Evolutionary conservation across 768 basidiomycete genomes (phyloP).

Genomic region (Auricularia auricula-judae): DNA sequence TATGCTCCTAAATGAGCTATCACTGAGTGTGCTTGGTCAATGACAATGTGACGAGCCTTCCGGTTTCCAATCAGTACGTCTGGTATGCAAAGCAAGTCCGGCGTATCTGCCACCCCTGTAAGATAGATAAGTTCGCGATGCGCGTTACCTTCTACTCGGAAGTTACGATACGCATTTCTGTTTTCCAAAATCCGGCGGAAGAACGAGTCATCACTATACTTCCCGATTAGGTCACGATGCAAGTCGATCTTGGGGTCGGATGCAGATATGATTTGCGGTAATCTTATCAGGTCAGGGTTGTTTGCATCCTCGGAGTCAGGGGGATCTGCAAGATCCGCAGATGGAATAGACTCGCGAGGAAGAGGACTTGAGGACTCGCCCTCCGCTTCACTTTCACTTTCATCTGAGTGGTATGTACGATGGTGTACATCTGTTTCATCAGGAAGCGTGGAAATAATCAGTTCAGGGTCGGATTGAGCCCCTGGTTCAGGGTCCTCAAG

Average conservation of each 20-base stretch:
- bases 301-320: too few species aligned
- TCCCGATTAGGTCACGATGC: background rate
- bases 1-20: conserved; percentile 26
- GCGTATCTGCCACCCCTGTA: background rate
- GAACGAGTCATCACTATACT: conserved; percentile 2
- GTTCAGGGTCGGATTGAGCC: too few species aligned
- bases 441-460: too few species aligned
- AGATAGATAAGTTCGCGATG: background rate
- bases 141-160: background rate
- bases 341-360: too few species aligned
- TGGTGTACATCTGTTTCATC: too few species aligned
- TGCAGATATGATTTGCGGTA: background rate
- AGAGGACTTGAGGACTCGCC: too few species aligned
- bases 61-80: background rate
- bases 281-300: too few species aligned
- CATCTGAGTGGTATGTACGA: too few species aligned
- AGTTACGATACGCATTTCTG: background rate
- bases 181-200: conserved; percentile 1
- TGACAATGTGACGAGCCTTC: conserved; percentile 5
- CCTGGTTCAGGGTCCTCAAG: too few species aligned
- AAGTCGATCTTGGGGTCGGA: background rate
- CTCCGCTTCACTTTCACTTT: too few species aligned
- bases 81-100: conserved; percentile 6
- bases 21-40: conserved; percentile 19
- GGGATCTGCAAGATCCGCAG: too few species aligned